Evolutionary conservation across 495 filamentous ascomycete genomes (phyloP).

Genomic region (Penicillium pancosmium): DNA sequence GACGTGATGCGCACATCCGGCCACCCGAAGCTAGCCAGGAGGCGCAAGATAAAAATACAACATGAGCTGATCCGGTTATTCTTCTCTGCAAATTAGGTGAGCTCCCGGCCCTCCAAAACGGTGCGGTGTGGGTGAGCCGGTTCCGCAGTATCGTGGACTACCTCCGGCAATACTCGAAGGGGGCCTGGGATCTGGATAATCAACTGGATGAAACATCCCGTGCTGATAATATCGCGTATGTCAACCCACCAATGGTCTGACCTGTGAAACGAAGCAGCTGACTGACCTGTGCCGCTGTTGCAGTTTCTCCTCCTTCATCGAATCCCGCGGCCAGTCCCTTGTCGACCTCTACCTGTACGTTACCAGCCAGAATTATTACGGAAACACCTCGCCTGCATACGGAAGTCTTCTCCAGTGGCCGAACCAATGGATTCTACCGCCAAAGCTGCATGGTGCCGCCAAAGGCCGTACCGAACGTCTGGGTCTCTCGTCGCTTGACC

Average conservation of each 20-base stretch:
- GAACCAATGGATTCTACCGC: conserved; percentile 77
- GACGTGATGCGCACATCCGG: conserved; percentile 24
- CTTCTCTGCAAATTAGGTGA: conserved; percentile 54
- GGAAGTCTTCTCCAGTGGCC: conserved; percentile 78
- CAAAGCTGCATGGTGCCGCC: conserved; percentile 65
- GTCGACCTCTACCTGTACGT: conserved; percentile 84
- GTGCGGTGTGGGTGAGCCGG: conserved; percentile 63
- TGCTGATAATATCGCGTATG: conserved; percentile 60
- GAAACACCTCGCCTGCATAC: conserved; percentile 73
- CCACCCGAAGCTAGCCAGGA: conserved; percentile 11
- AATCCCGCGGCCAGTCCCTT: conserved; percentile 64
- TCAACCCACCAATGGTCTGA: conserved; percentile 6
- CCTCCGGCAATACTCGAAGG: conserved; percentile 56
- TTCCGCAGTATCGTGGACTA: conserved; percentile 76
- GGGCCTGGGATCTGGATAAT: conserved; percentile 58
- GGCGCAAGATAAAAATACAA: not conserved
- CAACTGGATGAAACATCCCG: conserved; percentile 45
- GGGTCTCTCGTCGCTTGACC: conserved; percentile 66
- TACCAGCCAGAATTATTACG: conserved; percentile 80
- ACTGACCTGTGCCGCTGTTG: not conserved
- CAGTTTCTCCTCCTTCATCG: conserved; percentile 64
- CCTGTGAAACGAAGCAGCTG: not conserved
- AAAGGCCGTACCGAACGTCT: conserved; percentile 72
- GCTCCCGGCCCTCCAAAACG: conserved; percentile 73
- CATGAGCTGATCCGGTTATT: conserved; percentile 9